These are phyloP conservation scores for Alternaria incomplexa DNA, from an alignment of 2,329 filamentous ascomycete species.

Conservation along the genomic window DNA sequence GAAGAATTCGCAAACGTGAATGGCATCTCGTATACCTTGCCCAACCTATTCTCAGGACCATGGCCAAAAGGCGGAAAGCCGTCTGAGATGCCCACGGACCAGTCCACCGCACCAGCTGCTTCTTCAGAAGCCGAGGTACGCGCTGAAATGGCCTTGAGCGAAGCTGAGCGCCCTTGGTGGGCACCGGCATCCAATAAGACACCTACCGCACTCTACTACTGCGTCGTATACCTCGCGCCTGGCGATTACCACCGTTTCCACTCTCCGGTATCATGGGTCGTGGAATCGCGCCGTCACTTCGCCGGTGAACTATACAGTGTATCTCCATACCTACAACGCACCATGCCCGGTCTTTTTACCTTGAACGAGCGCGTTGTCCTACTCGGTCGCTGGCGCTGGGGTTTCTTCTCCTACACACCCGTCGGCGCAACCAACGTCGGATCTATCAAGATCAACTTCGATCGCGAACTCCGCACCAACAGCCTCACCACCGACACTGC, in stretches of 20 bases:
- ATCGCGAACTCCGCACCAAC: slow-evolving; percentile 91
- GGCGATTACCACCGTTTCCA: slow-evolving; percentile 99
- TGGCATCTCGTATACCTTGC: slow-evolving; percentile 92
- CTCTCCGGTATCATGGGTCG: slow-evolving; percentile 93
- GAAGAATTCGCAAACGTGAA: slow-evolving; percentile 95
- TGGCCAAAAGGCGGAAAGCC: slow-evolving; percentile 52
- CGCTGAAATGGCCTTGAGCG: slow-evolving; percentile 79
- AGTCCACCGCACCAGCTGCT: slow-evolving; percentile 70
- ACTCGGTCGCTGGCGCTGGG: slow-evolving; percentile 92
- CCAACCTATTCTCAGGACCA: slow-evolving; percentile 81
- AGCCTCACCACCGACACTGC: slow-evolving; percentile 90
- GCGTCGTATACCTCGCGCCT: slow-evolving; percentile 92
- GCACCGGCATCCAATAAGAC: slow-evolving; percentile 48
- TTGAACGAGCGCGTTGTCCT: slow-evolving; percentile 95
- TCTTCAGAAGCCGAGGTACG: slow-evolving; percentile 83
- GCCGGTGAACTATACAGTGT: slow-evolving; percentile 95
- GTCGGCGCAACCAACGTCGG: slow-evolving; percentile 98
- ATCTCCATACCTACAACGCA: slow-evolving; percentile 91
- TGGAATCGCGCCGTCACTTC: slow-evolving; percentile 93
- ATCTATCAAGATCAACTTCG: slow-evolving; percentile 96
- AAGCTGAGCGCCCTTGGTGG: slow-evolving; percentile 61
- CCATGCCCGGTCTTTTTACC: slow-evolving; percentile 91
- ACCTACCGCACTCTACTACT: slow-evolving; percentile 82
- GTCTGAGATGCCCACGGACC: slow-evolving; percentile 68
- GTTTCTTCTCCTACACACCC: slow-evolving; percentile 95